Evolutionary conservation across 2,329 filamentous ascomycete species (phyloP).

Genomic region (Venturia effusa): DNA sequence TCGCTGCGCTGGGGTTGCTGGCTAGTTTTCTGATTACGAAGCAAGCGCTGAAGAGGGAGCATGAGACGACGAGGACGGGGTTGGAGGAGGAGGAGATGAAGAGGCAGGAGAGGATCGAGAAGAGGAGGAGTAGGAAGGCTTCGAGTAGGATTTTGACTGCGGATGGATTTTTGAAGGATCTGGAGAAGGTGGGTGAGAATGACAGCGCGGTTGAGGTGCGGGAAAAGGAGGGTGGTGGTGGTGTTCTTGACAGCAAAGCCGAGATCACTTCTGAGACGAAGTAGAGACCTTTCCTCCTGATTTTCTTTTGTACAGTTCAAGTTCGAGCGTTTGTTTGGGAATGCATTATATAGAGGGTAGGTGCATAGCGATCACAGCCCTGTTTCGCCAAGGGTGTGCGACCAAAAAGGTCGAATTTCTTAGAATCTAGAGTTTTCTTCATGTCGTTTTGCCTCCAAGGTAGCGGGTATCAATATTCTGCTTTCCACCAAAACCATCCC

Average conservation of each 20-base stretch:
- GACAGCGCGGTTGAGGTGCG: neutral
- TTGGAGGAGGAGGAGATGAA: constrained; percentile 22
- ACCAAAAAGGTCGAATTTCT: neutral
- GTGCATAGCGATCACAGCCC: neutral
- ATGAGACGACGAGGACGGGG: constrained; percentile 29
- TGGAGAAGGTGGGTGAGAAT: neutral
- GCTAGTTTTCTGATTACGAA: constrained; percentile 22
- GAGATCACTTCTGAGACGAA: neutral
- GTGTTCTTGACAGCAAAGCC: neutral
- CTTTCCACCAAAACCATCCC: neutral
- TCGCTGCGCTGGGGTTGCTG: constrained; percentile 23
- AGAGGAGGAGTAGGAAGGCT: neutral
- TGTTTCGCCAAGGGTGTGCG: no score
- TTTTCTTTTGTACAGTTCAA: neutral
- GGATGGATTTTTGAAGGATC: neutral
- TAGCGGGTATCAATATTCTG: neutral
- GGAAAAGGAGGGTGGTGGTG: neutral
- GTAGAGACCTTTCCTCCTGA: neutral
- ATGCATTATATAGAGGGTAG: neutral
- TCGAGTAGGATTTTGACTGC: neutral
- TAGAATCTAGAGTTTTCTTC: neutral
- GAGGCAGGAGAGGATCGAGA: constrained; percentile 8
- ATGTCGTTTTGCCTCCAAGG: neutral
- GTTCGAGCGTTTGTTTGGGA: neutral
- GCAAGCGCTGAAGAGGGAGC: constrained; percentile 24